Base-by-base conservation (phyloP, 768 basidiomycete species). In the Mycena latifolia region DNA sequence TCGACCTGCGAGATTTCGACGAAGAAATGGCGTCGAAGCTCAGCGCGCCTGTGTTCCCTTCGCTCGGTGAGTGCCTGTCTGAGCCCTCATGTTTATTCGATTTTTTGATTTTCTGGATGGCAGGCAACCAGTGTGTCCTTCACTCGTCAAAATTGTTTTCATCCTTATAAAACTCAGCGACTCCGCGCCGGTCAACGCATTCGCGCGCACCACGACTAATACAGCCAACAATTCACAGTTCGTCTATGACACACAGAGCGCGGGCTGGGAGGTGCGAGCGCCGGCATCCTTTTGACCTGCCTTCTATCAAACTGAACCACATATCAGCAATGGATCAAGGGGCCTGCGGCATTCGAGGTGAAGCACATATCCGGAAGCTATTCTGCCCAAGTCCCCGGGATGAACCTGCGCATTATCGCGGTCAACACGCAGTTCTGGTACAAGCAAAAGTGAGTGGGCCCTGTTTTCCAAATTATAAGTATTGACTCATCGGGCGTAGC, bases 351-450 rank as follows among this genome's bases (percentile, higher is more conserved):
- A 2, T 39, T 64, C 5, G 69, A 80, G 56, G 76, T 77, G 6
- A 63, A 71, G 25, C 73, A 76, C 47, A 69, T 56, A 24, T 80
- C 75, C 2, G 81, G 81, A 1, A 79, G 77, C 53, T 84, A 82
- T 64, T 61, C 77, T 3, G 63, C 72, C 1, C 62, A 72, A 66
- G 73, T 76, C n/a, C 76, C 77, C 24, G 79, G 75, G 1, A 79
- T 72, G 65, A 61, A 76, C 35, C 70, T 80, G 43, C 71, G 77
- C 22, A 76, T 84, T 54, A 75, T 84, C n/a, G 77, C 79, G 31
- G 54, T 82, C 71, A 82, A 82, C 55, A 80, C 80, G 4, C 76
- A 79, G 55, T 81, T 77, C 47, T 79, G 78, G 77, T 80, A 80
- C 51, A 78, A 75, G 62, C 76, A 76, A 66, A 80, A 77, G 78